These are phyloP conservation scores for Heterobasidion parviporum DNA, from an alignment of 1,284 basidiomycete species.

Conservation along the genomic window DNA sequence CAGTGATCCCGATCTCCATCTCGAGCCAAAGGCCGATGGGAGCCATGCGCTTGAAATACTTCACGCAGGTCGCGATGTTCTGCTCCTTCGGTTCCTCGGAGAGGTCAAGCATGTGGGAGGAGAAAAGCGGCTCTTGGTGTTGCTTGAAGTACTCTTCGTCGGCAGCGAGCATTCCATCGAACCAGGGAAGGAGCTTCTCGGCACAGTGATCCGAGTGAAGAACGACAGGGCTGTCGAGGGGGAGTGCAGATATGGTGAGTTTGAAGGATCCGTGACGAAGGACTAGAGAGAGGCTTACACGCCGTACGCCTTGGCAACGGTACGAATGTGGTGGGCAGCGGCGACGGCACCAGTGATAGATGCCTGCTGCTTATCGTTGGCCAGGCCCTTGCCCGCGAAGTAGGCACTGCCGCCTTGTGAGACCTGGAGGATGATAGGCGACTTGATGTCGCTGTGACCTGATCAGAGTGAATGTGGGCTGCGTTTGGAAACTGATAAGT, in stretches of 20 bases:
- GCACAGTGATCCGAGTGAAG: slow-evolving; percentile 99
- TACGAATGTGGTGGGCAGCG: slow-evolving; percentile 89
- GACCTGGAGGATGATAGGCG: slow-evolving; percentile 96
- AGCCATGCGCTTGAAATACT: slow-evolving; percentile 97
- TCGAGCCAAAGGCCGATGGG: slow-evolving; percentile 95
- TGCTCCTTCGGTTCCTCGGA: slow-evolving; percentile 97
- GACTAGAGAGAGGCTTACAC: slow-evolving; percentile 48
- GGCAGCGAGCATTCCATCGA: slow-evolving; percentile 98
- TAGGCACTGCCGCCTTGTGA: slow-evolving; percentile 96
- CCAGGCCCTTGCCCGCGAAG: slow-evolving; percentile 94
- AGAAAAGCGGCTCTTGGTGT: slow-evolving; percentile 91
- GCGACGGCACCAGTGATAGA: slow-evolving; percentile 90
- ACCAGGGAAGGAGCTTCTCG: slow-evolving; percentile 97
- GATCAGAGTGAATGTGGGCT: slow-evolving; percentile 1
- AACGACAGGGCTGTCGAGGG: slow-evolving; percentile 72
- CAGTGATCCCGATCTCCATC: slow-evolving; percentile 99
- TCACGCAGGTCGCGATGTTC: slow-evolving; percentile 90
- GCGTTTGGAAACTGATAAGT: slow-evolving; percentile 9
- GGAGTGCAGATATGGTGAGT: background rate
- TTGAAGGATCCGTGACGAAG: background rate
- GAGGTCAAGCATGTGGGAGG: slow-evolving; percentile 99
- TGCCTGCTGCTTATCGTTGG: slow-evolving; percentile 96
- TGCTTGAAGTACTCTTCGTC: slow-evolving; percentile 91
- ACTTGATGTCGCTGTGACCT: slow-evolving; percentile 69
- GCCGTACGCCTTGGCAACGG: slow-evolving; percentile 85